Percentiles rank a stretch among this genome's conserved stretches.
Conservation (phyloP, 2,329 filamentous ascomycete species). For the Knufia fluminis region DNA sequence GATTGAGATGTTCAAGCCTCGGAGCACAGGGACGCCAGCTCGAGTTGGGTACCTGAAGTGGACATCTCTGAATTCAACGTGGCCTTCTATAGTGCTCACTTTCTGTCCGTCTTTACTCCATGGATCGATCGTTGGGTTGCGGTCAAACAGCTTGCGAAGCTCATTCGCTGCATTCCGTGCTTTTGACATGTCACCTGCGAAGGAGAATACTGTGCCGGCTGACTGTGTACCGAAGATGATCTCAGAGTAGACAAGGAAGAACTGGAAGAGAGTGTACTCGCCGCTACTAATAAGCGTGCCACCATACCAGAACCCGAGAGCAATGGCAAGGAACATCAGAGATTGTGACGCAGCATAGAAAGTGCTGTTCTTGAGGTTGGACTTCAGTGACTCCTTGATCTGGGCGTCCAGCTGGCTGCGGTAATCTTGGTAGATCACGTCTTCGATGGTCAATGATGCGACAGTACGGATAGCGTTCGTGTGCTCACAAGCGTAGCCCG, state of each 20-base stretch:
- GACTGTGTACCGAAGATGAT: constrained; percentile 90
- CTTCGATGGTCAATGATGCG: constrained; percentile 77
- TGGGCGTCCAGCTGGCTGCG: constrained; percentile 57
- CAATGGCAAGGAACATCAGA: constrained; percentile 71
- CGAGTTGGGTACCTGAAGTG: constrained; percentile 92
- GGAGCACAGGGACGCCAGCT: constrained; percentile 82
- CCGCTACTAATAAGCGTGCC: constrained; percentile 60
- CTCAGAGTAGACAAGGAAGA: constrained; percentile 83
- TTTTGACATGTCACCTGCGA: constrained; percentile 87
- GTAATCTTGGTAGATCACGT: constrained; percentile 68
- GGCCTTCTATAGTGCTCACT: constrained; percentile 58
- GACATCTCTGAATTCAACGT: constrained; percentile 81
- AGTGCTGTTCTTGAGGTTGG: constrained; percentile 64
- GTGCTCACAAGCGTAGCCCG: constrained; percentile 83
- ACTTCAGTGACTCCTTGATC: constrained; percentile 58
- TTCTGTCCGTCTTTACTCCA: constrained; percentile 63
- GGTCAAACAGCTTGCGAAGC: constrained; percentile 76
- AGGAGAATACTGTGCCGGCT: constrained; percentile 79
- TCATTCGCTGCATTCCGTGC: constrained; percentile 73
- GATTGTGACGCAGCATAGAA: constrained; percentile 82
- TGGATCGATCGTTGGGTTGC: constrained; percentile 69
- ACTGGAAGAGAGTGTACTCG: constrained; percentile 73
- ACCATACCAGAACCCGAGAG: constrained; percentile 89
- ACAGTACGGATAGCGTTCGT: constrained; percentile 92
- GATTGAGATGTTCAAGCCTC: constrained; percentile 58